phyloP scores from a whole-genome alignment of 2,329 filamentous ascomycete genomes.

The Lasiodiplodia sp. region DNA sequence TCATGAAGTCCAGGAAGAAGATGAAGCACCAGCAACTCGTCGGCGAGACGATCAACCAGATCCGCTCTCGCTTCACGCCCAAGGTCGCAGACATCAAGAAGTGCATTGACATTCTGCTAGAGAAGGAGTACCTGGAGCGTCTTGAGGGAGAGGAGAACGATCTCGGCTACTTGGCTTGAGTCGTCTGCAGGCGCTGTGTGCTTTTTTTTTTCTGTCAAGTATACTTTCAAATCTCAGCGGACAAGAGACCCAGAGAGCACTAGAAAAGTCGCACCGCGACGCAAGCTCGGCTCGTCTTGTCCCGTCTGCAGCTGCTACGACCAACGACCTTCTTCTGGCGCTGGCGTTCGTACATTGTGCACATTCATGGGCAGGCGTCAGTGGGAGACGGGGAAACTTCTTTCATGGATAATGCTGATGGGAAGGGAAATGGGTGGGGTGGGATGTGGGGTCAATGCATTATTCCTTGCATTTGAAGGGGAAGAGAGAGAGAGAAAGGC shows the following conservation, averaged over 20 bases:
- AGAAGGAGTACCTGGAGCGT: conserved; percentile 98
- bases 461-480: conserved; percentile 13
- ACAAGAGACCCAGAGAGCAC: not conserved
- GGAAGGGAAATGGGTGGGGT: not conserved
- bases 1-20: conserved; percentile 99
- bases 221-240: not conserved
- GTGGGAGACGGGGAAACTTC: not conserved
- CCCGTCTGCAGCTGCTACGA: not conserved
- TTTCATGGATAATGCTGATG: not conserved
- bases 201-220: not conserved
- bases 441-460: not conserved
- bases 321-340: conserved; percentile 4
- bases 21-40: conserved; percentile 98
- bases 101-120: conserved; percentile 96
- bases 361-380: conserved; percentile 17
- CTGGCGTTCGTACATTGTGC: conserved; percentile 16
- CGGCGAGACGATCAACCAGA: conserved; percentile 94
- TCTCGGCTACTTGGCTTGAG: conserved; percentile 85
- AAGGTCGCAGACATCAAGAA: conserved; percentile 98
- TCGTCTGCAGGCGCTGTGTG: not conserved
- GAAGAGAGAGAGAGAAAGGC: not conserved
- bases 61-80: conserved; percentile 89
- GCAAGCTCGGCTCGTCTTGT: not conserved
- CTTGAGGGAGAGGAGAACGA: conserved; percentile 81
- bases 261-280: not conserved